These are phyloP conservation scores for Diaporthe velutina DNA, from an alignment of 2,329 filamentous ascomycete genomes.

Conservation along the genomic window DNA sequence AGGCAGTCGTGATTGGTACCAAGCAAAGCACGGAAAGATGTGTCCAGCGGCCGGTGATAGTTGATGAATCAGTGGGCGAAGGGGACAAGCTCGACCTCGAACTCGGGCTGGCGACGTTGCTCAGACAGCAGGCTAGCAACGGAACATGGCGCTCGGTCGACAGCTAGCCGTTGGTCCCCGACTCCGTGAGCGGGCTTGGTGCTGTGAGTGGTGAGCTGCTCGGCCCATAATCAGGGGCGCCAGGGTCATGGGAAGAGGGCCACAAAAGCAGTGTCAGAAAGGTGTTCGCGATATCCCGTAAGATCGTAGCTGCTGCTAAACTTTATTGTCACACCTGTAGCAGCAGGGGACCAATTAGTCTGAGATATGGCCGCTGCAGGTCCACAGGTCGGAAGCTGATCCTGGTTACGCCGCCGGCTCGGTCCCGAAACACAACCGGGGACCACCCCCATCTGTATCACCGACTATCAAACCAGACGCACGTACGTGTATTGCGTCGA, in stretches of 20 bases:
- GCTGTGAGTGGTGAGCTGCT: too few relatives aligned
- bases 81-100: not conserved
- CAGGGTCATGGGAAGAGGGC: not conserved
- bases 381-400: not conserved
- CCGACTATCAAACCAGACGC: not conserved
- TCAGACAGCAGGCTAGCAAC: conserved; percentile 24
- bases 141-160: not conserved
- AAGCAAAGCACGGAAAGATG: not conserved
- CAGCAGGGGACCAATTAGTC: conserved; percentile 11
- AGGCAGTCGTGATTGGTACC: not conserved
- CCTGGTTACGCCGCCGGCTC: conserved; percentile 11
- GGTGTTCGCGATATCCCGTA: not conserved
- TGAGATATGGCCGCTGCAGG: not conserved
- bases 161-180: not conserved
- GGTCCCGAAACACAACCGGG: conserved; percentile 31
- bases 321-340: not conserved
- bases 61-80: conserved; percentile 11
- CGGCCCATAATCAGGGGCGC: not conserved
- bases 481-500: not conserved
- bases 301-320: not conserved
- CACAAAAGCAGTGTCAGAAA: conserved; percentile 14
- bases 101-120: conserved; percentile 16
- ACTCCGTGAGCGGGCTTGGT: not conserved
- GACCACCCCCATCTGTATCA: conserved; percentile 11
- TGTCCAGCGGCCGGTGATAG: not conserved